Evolutionary conservation across 805 yeast species (phyloP).

Genomic region (Candida wancherniae): DNA sequence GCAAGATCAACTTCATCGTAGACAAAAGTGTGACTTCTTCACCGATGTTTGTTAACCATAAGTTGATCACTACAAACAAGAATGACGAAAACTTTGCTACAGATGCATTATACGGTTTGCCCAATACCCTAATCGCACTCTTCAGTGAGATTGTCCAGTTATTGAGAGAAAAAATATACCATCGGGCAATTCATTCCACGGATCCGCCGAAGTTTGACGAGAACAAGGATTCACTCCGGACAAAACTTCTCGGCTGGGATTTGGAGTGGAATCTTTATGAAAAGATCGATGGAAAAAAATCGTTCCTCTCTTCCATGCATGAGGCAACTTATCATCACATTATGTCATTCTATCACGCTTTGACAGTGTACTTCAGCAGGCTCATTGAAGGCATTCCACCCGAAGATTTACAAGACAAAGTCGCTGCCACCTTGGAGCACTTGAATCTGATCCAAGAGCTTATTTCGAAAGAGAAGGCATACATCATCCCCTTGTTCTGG

Average conservation of each 20-base stretch:
- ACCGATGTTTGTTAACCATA: slow-evolving; percentile 39
- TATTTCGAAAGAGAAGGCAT: slow-evolving; percentile 50
- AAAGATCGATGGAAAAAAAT: slow-evolving; percentile 13
- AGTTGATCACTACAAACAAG: slow-evolving; percentile 41
- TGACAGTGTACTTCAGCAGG: slow-evolving; percentile 67
- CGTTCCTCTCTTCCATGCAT: slow-evolving; percentile 50
- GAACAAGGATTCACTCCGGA: slow-evolving; percentile 30
- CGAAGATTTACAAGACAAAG: slow-evolving; percentile 54
- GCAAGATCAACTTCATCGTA: slow-evolving; percentile 18
- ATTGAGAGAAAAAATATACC: slow-evolving; percentile 57
- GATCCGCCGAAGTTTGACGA: slow-evolving; percentile 32
- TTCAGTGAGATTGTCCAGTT: slow-evolving; percentile 70
- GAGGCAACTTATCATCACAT: slow-evolving; percentile 78
- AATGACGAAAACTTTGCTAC: slow-evolving; percentile 62
- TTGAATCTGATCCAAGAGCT: slow-evolving; percentile 57
- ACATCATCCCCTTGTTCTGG: slow-evolving; percentile 78
- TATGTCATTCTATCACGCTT: slow-evolving; percentile 69
- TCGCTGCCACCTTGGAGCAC: slow-evolving; percentile 56
- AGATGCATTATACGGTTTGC: slow-evolving; percentile 79
- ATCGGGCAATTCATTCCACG: slow-evolving; percentile 28
- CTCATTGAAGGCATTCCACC: slow-evolving; percentile 55
- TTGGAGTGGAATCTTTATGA: slow-evolving; percentile 63
- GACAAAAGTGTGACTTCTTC: slow-evolving; percentile 21
- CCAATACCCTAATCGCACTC: slow-evolving; percentile 68
- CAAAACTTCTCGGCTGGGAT: slow-evolving; percentile 58